Base-by-base conservation (phyloP, 176 grass and related monocot species). In the Oryza nivara region DNA sequence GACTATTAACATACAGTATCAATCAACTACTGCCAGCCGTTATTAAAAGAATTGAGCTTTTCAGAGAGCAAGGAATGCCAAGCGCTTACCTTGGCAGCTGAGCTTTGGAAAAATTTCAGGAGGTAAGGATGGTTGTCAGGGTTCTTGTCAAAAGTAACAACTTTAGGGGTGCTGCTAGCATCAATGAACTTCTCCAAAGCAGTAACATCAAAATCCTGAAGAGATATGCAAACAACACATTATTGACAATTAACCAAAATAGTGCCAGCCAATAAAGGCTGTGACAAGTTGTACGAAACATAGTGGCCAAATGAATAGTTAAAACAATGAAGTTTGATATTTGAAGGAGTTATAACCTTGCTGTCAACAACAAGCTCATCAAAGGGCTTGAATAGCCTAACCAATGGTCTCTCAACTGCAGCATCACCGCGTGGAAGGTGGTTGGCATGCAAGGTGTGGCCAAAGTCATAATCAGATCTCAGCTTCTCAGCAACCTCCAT, bases 331-430 rank as follows among this genome's bases (percentile, higher is more conserved):
- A 48, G 1, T 9, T 82, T 80, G 7, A 2, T 35, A 76, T 73
- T 4, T n/a, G 3, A 28, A 68, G 10, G 32, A 69, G 15, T 71
- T 32, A 22, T 67, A 32, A 97, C 95, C 95, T 95, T 88, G 83
- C 73, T 92, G 90, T 97, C 95, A 61, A 95, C 87, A 52, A 95
- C 75, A 19, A 97, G 90, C 86, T 97, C 95, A 74, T 97, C 95
- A 74, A 97, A 97, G 73, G 92, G 95, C 72, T 97, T 97, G 68
- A 95, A 87, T 52, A 97, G 68, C 88, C 95, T 90, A 77, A 97
- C 87, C 52, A 93, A 47, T 48, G 95, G 95, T 60, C 88, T 66
- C 70, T 91, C 88, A 3, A 88, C 83, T 11, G 84, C 78, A 1
- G 78, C 70, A 74, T 93, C 92, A 80, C 91, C 92, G 34, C 89